Base-by-base conservation (phyloP, 2,329 filamentous ascomycete genomes). In the Colletotrichum agaves region DNA sequence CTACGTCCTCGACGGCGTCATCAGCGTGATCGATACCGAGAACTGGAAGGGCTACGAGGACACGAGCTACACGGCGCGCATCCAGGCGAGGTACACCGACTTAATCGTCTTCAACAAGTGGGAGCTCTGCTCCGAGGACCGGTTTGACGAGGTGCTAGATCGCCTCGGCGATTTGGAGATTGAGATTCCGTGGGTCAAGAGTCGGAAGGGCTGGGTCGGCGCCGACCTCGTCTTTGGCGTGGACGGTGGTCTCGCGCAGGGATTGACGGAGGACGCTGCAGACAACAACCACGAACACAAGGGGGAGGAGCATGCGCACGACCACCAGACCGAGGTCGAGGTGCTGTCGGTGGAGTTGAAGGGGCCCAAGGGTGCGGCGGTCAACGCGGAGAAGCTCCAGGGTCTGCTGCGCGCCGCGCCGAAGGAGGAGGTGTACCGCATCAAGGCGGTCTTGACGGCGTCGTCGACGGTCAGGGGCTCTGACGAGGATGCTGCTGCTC, bases 11-110 rank as follows among this genome's bases (percentile, higher is more conserved):
- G 94, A 98, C 74, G 94, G 94, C 11, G 93, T 98, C 59, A 88
- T 97, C 70, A 93, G 89, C 73, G 94, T 97, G 21, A 90, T 98
- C 66, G 94, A 98, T 75, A 94, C 97, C 11, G 94, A 97, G 85
- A 98, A 98, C 76, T 98, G 94, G 94, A 83, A 89, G 74, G 94
- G 94, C 0, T 98, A 98, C 75, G 93, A 96, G 73, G 94, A 97
- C 78, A 97, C 92, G 23, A 93, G 90, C 66, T 95, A 93, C 75
- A 98, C 94, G 63, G 94, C 94, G 6, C 90, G 91, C 75, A 84
- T 97, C 72, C 94, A 98, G 84, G 94, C 94, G 4, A 85, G 88
- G 70, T 97, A 97, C 78, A 98, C 94, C 11, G 94, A 98, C 79
- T 77, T 98, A 69, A 91, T 98, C 69, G 89, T 98, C 15, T 91